Conservation (phyloP, 2,329 filamentous ascomycete genomes). For the Fusarium sp. region DNA sequence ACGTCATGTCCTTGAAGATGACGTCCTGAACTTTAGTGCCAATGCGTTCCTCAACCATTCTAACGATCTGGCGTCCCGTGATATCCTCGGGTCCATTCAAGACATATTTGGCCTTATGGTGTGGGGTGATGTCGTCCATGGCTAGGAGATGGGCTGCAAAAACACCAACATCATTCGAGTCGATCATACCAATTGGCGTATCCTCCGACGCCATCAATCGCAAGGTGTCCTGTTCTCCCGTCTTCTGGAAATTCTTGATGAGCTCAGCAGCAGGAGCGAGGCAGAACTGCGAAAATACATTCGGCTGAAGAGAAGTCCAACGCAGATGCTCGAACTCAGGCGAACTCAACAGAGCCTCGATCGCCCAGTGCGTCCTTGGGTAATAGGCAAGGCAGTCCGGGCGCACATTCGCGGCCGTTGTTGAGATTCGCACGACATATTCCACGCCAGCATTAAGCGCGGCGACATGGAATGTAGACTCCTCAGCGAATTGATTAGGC, state of each 20-base stretch:
- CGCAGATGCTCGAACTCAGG: fast-evolving
- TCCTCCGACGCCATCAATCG: not conserved
- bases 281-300: not conserved
- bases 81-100: not conserved
- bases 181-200: not conserved
- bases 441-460: not conserved
- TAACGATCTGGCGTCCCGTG: not conserved
- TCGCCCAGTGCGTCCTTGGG: not conserved
- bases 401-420: not conserved
- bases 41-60: not conserved
- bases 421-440: not conserved
- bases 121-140: fast-evolving
- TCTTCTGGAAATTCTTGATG: not conserved
- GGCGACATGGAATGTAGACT: not conserved
- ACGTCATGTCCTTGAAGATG: not conserved
- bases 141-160: not conserved
- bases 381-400: not conserved
- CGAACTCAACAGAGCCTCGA: not conserved
- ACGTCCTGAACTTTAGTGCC: not conserved
- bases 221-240: not conserved
- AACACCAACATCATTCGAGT: not conserved
- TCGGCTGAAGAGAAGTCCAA: not conserved
- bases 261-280: not conserved
- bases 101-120: not conserved
- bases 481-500: not conserved